Percentiles rank a stretch among this genome's conserved stretches.
These are phyloP conservation scores for Notholithocarpus densiflorus DNA, from an alignment of 306 rosid species.

Conservation along the genomic window DNA sequence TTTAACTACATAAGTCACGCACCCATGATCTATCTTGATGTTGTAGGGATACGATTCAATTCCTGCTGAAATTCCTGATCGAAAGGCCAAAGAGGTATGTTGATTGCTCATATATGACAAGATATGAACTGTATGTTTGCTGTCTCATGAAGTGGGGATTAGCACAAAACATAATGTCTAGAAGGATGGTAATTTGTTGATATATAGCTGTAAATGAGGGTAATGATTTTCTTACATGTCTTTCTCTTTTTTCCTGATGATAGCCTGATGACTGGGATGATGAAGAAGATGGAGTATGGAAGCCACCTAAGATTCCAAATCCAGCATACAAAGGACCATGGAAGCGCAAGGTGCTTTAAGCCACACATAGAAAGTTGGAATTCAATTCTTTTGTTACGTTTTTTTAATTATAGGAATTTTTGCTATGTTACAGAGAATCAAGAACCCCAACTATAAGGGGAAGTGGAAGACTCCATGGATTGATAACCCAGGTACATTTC, in stretches of 20 bases:
- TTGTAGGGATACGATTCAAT: constrained; percentile 82
- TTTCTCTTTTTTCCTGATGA: constrained; percentile 8
- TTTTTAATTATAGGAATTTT: constrained; percentile 22
- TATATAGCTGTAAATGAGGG: not conserved
- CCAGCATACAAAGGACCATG: constrained; percentile 96
- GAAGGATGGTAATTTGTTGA: constrained; percentile 4
- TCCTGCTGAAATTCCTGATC: constrained; percentile 86
- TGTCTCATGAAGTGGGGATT: not conserved
- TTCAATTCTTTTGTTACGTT: not conserved
- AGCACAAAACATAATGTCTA: not conserved
- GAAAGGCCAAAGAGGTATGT: constrained; percentile 71
- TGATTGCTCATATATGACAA: constrained; percentile 6
- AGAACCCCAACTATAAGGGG: constrained; percentile 94
- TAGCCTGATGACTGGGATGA: constrained; percentile 94
- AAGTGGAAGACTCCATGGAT: constrained; percentile 93
- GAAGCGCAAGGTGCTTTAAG: constrained; percentile 73
- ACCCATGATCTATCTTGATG: constrained; percentile 2
- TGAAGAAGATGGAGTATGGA: constrained; percentile 89
- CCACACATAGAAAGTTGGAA: constrained; percentile 18
- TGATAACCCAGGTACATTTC: constrained; percentile 82
- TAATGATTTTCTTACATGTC: constrained; percentile 1
- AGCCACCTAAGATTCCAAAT: constrained; percentile 78
- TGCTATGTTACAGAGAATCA: constrained; percentile 66
- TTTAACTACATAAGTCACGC: not conserved
- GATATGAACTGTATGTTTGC: constrained; percentile 5